These are phyloP conservation scores for Penicillium herquei DNA, from an alignment of 495 filamentous ascomycete genomes.

Conservation along the genomic window DNA sequence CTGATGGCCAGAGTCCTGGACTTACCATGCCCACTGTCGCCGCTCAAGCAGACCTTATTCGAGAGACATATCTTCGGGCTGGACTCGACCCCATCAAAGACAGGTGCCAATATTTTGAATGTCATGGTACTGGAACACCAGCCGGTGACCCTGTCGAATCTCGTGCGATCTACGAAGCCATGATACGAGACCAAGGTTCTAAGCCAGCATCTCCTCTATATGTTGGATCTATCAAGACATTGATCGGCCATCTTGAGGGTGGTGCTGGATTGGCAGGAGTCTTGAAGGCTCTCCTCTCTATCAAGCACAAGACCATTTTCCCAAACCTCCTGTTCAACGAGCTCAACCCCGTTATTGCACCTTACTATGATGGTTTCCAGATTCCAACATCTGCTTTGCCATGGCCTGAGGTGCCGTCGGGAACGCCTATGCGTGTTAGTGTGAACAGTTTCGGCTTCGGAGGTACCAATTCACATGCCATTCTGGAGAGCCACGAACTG, in stretches of 20 bases:
- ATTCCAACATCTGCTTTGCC: slow-evolving; percentile 37
- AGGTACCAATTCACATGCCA: not conserved
- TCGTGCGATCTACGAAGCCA: slow-evolving; percentile 19
- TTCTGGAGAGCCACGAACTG: slow-evolving; percentile 1
- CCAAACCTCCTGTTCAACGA: slow-evolving; percentile 53
- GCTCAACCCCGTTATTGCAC: slow-evolving; percentile 45
- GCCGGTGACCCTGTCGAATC: slow-evolving; percentile 62
- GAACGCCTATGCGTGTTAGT: slow-evolving; percentile 38
- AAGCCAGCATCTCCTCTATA: slow-evolving; percentile 9
- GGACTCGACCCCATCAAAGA: slow-evolving; percentile 30
- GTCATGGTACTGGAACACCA: slow-evolving; percentile 55
- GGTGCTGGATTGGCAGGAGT: slow-evolving; percentile 57
- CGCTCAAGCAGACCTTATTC: slow-evolving; percentile 57
- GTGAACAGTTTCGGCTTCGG: slow-evolving; percentile 17
- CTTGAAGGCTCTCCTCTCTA: slow-evolving; percentile 49
- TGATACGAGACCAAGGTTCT: not conserved
- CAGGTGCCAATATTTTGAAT: slow-evolving; percentile 24
- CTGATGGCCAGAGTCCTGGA: slow-evolving; percentile 39
- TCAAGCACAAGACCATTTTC: slow-evolving; percentile 46
- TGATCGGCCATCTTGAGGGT: slow-evolving; percentile 42
- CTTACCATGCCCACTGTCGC: slow-evolving; percentile 47
- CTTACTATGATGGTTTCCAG: slow-evolving; percentile 39
- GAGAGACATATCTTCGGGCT: slow-evolving; percentile 46
- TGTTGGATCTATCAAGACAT: slow-evolving; percentile 2
- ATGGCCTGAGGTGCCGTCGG: slow-evolving; percentile 19